Evolutionary conservation across 192 early-diverging fungal species (phyloP), one percentile per base, ranked within the genome.

Genomic region (Umbelopsis vinacea): DNA sequence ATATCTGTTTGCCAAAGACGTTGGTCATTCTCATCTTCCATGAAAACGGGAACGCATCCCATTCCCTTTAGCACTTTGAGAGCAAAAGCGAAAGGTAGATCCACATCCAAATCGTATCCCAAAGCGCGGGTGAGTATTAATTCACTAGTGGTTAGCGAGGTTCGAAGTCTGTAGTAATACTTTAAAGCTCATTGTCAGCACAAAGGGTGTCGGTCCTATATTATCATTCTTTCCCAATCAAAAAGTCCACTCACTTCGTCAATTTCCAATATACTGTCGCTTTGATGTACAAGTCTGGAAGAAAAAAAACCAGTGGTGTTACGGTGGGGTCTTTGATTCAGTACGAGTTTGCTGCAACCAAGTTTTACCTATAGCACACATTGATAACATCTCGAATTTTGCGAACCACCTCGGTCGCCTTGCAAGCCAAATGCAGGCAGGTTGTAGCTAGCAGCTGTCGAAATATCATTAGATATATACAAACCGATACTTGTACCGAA

Each of bases 331-430:
- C 66, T 67, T 46, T 3, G 17, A 46, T 46, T 3, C n/a, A 15
- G 12, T 37, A 47, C 46, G n/a, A n/a, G 46, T n/a, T n/a, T n/a
- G 23, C 4, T 38, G 14, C 21, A 7, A 15, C 4, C n/a, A 24
- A 4, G 43, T 29, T 40, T 52, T 71, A 69, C 77, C 84, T 70
- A 47, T 84, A 82, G 17, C 82, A 82, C 26, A 86, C 85, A 69
- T 86, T 86, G 63, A 86, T 81, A 3, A 86, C 68, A 74, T 86
- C 85, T 12, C 85, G 80, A 8, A 86, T 77, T 47, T 86, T 86
- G 21, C 85, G 71, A 46, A 81, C 80, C 21, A 82, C 77, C 52
- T 86, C 85, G 19, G 85, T 86, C 40, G 82, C 76, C 73, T 86
- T 86, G 37, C 82, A 82, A 4, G 85, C 85, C 46, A 86, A 63